Evolutionary conservation across 306 rosid genomes (phyloP), one percentile per base, ranked within the genome.

Genomic region (Canavalia ensiformis): DNA sequence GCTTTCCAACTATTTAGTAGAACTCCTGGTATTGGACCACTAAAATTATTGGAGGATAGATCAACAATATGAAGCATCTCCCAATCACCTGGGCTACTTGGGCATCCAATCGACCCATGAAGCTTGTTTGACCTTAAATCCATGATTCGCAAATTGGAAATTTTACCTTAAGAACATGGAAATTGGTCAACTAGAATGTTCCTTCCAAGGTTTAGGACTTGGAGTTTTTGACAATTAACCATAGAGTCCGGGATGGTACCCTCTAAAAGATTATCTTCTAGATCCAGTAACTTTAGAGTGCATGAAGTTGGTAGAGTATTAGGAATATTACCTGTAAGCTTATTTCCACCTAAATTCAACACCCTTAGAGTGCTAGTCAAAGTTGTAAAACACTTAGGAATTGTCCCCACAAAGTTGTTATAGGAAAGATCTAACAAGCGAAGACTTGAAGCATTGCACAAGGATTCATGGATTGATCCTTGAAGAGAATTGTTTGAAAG

Each of bases 371-470:
- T 44, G 0, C 4, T 52, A 28, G 47, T 67, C 5, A 46, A 7
- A 6, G 0, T 1, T 33, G 4, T 11, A n/a, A 82, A 37, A 47
- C 90, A 89, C 6, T 67, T 7, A 0, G 86, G 92, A 75, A 89
- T 50, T 0, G 5, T 12, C 37, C 80, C 83, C 47, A 3, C 37
- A 0, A 88, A 55, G 2, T 5, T 33, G 12, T 88, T 85, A 33
- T 82, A 0, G 0, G 90, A 86, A 58, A 89, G 78, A 84, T 89
- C 87, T 1, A 89, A 78, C 45, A 82, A 63, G 0, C 11, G 7
- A 28, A 86, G 82, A 56, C 0, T 1, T 12, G 52, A 45, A 3
- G 78, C 80, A 7, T 72, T 79, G 77, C 88, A 84, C 0, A 86
- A 4, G 46, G 90, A 86, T 51, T n/a, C 58, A 34, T 72, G 86